phyloP scores from a whole-genome alignment of 805 yeast species.

The Ogataea pini region DNA sequence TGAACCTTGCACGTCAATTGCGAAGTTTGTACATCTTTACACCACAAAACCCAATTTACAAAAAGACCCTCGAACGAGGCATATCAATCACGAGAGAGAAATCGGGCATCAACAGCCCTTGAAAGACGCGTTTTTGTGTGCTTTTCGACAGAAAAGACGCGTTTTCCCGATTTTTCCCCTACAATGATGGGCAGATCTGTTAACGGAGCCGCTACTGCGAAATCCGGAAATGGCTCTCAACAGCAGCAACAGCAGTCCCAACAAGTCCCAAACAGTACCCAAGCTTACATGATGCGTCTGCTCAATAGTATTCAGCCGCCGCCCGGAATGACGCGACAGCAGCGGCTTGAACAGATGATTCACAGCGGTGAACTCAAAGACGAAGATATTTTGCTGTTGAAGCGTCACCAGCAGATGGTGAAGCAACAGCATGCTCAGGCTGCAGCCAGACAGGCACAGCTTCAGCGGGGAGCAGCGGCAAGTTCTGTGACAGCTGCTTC shows the following conservation, averaged over 20 bases:
- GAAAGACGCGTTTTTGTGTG: not conserved
- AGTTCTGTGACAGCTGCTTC: not conserved
- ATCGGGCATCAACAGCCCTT: not conserved
- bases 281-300: conserved; percentile 31
- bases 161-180: not conserved
- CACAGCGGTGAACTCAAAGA: conserved; percentile 34
- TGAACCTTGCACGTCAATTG: not conserved
- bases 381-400: conserved; percentile 33
- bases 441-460: conserved; percentile 23
- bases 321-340: conserved; percentile 37
- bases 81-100: not conserved
- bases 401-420: conserved; percentile 36
- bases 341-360: conserved; percentile 34
- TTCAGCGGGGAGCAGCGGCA: conserved; percentile 12
- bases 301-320: conserved; percentile 35
- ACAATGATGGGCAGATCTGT: conserved; percentile 18
- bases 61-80: not conserved
- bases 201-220: conserved; percentile 6
- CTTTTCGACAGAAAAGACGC: not conserved
- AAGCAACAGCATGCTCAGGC: conserved; percentile 29
- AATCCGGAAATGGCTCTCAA: conserved; percentile 5
- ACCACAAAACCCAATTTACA: not conserved
- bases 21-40: not conserved
- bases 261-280: conserved; percentile 15
- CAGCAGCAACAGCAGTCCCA: conserved; percentile 1